phyloP scores from a whole-genome alignment of 2,329 filamentous ascomycete genomes.

The Aureobasidium musti region DNA sequence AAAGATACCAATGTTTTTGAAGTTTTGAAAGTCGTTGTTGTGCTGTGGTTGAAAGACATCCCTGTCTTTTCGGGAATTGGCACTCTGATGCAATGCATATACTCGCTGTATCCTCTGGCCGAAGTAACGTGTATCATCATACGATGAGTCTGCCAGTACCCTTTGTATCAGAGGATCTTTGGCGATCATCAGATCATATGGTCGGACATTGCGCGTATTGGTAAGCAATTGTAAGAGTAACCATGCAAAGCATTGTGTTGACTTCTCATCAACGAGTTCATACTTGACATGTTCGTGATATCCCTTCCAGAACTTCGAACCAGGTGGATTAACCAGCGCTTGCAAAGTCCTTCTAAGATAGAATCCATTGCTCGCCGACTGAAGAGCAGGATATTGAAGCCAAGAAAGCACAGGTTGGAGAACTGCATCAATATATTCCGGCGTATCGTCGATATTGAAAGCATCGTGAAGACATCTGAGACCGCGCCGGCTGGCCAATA shows the following conservation, averaged over 20 bases:
- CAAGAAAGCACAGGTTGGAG: constrained; percentile 4
- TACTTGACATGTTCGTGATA: constrained; percentile 2
- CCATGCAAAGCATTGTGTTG: constrained; percentile 16
- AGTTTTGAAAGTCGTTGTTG: constrained; percentile 16
- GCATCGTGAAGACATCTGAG: background rate
- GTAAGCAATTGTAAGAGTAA: background rate
- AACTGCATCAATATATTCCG: background rate
- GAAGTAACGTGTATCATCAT: background rate
- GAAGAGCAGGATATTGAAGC: constrained; percentile 8
- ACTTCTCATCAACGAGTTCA: background rate
- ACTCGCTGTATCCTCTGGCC: background rate
- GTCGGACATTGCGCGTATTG: background rate
- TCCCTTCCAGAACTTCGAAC: constrained; percentile 1
- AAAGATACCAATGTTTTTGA: constrained; percentile 4
- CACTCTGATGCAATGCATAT: background rate
- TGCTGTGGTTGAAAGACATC: background rate
- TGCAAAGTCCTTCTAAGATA: background rate
- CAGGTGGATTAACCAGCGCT: background rate
- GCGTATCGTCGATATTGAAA: background rate
- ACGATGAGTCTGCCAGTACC: background rate
- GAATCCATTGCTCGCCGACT: background rate
- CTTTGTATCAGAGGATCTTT: constrained; percentile 1
- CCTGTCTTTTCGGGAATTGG: background rate
- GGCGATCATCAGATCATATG: constrained; percentile 6
- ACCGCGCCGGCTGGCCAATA: background rate